Evolutionary conservation across 2,329 filamentous ascomycete genomes (phyloP), one percentile per base, ranked within the genome.

Genomic region (Cercospora citrullina): DNA sequence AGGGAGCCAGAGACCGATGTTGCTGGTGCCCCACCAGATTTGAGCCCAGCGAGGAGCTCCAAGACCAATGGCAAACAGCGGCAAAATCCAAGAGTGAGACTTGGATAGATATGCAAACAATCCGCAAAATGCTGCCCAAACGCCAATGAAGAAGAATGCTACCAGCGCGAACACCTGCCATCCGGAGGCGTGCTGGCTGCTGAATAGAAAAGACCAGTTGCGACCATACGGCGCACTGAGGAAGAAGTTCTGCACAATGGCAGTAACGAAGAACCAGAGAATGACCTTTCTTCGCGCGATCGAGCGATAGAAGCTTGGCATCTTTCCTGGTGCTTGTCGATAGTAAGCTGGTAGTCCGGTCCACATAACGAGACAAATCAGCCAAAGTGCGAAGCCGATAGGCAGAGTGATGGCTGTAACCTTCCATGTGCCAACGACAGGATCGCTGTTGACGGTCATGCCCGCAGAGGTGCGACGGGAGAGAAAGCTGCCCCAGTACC

Each of bases 201-300:
- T 81, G 83, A 87, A 89, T 16, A 89, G 82, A 79, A 83, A 90
- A 33, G 80, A 79, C 88, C 88, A 90, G 76, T 88, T 90, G 57
- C 88, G 84, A 36, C 88, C 88, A 72, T 90, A 90, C 0, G 86
- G 87, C 0, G 88, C 84, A 28, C 84, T 86, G 30, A 90, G 81
- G 79, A 87, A 90, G 83, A 87, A 90, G 77, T 90, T 90, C 73
- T 90, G 87, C 33, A 90, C 77, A 61, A 89, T 78, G 36, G 89
- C 86, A 3, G 86, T 84, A 65, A 88, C 78, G 76, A 89, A 87
- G 79, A 89, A 89, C 88, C 87, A 90, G 9, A 88, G 79, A 51
- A 90, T 84, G 66, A 89, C 86, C 77, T 88, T 89, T 68, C 88
- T 85, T 58, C 86, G 81, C 68, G 84, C 80, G 7, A 90, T 80